Conservation (phyloP, 2,329 filamentous ascomycete genomes). For the Lachnellula occidentalis region DNA sequence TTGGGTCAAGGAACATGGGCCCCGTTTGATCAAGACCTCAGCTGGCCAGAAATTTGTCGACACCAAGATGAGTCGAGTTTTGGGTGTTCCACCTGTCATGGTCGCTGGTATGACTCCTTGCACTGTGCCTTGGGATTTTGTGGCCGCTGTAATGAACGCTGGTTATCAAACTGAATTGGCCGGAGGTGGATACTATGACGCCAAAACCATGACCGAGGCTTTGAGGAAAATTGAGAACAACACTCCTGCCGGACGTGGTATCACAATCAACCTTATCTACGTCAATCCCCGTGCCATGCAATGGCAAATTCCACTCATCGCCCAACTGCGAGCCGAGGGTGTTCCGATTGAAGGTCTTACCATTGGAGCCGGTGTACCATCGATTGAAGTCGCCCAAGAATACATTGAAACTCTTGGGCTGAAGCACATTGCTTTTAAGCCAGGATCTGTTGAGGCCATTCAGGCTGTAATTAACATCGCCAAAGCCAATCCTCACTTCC, state of each 20-base stretch:
- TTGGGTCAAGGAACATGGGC: constrained; percentile 96
- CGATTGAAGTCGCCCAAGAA: constrained; percentile 85
- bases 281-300: constrained; percentile 84
- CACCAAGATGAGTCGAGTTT: constrained; percentile 87
- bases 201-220: constrained; percentile 75
- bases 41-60: constrained; percentile 87
- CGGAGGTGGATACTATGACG: constrained; percentile 84
- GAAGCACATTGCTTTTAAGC: constrained; percentile 93
- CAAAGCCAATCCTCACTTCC: constrained; percentile 88
- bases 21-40: constrained; percentile 85
- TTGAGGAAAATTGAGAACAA: constrained; percentile 78
- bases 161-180: constrained; percentile 92
- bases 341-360: constrained; percentile 88
- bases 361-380: constrained; percentile 89
- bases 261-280: constrained; percentile 86
- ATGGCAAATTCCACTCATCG: constrained; percentile 86
- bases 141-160: constrained; percentile 87
- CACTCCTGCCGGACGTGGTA: constrained; percentile 80
- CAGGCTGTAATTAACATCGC: constrained; percentile 89
- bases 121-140: constrained; percentile 87
- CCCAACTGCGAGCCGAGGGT: constrained; percentile 73
- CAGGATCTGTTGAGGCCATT: constrained; percentile 81
- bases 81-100: constrained; percentile 81
- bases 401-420: constrained; percentile 90
- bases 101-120: constrained; percentile 92